Evolutionary conservation across 352 stramenopile species (phyloP), one percentile per base, ranked within the genome.

Genomic region (Elongisporangium prolatum): DNA sequence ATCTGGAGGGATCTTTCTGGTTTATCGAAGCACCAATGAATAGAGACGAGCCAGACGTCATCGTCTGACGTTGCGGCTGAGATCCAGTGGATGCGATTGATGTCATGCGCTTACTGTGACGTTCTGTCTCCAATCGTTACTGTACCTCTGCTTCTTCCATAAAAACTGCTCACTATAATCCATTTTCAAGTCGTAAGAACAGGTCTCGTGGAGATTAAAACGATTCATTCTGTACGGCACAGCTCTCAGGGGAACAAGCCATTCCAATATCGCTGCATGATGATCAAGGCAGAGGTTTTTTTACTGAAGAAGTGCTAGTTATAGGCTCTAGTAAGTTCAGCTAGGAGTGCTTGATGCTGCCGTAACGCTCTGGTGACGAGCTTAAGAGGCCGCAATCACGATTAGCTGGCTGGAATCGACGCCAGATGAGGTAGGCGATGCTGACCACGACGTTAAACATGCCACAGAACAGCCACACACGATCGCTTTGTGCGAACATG

Each of bases 401-500:
- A 40, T 40, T 9, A 13, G 28, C 28, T 13, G 64, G 73, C 59
- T 88, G 84, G 54, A 75, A 85, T 57, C 68, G 75, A 44, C 75
- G 78, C 84, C 84, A 93, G 28, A 89, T 64, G 25, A 88, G 49
- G 50, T 91, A 93, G 3, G 65, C 55, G 24, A 71, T 54, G 48
- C 77, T 84, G 20, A 93, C 56, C 24, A 56, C 58, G 28, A 90
- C 24, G 52, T 93, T 93, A 68, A 89, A 91, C 52, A 74, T 61
- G 0, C 77, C 75, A 48, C 84, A 93, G 52, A 88, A 82, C 50
- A 89, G 64, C 83, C 83, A 93, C 37, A 93, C 71, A 56, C 67
- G 68, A 22, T 63, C 63, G 52, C 73, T 84, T 55, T 93, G 83
- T 18, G 84, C 84, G 17, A 93, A 55, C 13, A 93, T 60, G 47